A percentile compares a stretch with the other conserved stretches of the same genome.
phyloP scores from a whole-genome alignment of 2,329 filamentous ascomycete species.

The Neoscytalidium dimidiatum region DNA sequence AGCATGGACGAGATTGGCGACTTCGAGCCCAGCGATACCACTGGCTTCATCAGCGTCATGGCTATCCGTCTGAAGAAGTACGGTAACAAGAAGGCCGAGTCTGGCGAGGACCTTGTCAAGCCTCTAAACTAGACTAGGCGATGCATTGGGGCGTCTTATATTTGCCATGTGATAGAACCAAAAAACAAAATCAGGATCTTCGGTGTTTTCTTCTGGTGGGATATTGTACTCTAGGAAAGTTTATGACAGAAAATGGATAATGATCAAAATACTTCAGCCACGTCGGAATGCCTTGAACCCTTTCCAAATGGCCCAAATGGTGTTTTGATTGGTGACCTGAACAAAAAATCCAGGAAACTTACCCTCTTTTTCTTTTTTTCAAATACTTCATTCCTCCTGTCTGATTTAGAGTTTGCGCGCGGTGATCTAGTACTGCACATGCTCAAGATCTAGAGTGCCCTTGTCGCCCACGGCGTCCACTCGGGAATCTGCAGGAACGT shows the following conservation, averaged over 20 bases:
- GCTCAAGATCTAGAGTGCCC: neutral
- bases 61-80: slow-evolving; percentile 49
- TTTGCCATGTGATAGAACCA: neutral
- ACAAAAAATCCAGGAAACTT: too few species aligned
- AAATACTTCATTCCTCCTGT: too few species aligned
- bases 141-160: neutral
- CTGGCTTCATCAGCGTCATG: slow-evolving; percentile 70
- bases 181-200: neutral
- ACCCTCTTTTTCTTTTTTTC: too few species aligned
- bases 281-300: neutral
- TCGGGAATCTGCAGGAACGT: slow-evolving; percentile 39
- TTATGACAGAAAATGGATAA: slow-evolving; percentile 14
- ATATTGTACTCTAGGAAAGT: slow-evolving; percentile 8
- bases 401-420: too few species aligned
- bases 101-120: slow-evolving; percentile 20
- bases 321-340: too few species aligned
- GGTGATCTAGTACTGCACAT: too few species aligned
- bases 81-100: slow-evolving; percentile 21
- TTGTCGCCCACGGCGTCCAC: slow-evolving; percentile 30
- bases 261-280: neutral
- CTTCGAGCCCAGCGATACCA: slow-evolving; percentile 67
- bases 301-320: too few species aligned
- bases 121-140: neutral
- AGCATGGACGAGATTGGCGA: slow-evolving; percentile 71
- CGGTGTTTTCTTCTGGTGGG: neutral